Conservation (phyloP, 164 flowering plant genomes). For the Vitis amurensis region DNA sequence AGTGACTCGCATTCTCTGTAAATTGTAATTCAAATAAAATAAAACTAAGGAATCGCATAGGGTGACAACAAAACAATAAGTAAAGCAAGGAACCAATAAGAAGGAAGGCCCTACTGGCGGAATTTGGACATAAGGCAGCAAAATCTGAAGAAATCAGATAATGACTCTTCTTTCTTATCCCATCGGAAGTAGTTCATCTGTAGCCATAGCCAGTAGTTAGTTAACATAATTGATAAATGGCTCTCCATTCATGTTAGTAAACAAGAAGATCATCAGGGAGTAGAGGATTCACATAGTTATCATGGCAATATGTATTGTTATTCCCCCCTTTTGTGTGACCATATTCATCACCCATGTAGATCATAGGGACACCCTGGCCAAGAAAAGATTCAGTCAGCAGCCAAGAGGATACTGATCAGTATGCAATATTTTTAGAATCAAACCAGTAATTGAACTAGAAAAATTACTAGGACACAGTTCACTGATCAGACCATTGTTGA, state of each 20-base stretch:
- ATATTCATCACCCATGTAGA: slow-evolving; percentile 94
- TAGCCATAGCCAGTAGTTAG: slow-evolving; percentile 10
- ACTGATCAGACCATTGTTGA: too few species aligned
- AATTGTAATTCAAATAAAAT: background rate
- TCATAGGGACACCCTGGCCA: slow-evolving; percentile 93
- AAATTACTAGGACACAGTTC: too few species aligned
- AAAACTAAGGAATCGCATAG: background rate
- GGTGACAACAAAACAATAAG: background rate
- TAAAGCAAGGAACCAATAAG: slow-evolving; percentile 4
- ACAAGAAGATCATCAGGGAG: slow-evolving; percentile 6
- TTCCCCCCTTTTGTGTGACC: slow-evolving; percentile 98
- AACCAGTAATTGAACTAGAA: too few species aligned
- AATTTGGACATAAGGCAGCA: slow-evolving; percentile 77
- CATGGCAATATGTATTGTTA: slow-evolving; percentile 97
- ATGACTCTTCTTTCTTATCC: slow-evolving; percentile 83
- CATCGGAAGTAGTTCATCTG: slow-evolving; percentile 92
- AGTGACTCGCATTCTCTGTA: slow-evolving; percentile 90
- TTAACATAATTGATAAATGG: background rate
- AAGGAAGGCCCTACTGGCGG: slow-evolving; percentile 50
- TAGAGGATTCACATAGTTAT: slow-evolving; percentile 61
- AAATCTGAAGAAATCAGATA: slow-evolving; percentile 81
- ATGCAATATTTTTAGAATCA: too few species aligned
- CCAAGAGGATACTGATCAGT: background rate
- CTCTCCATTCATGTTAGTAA: background rate
- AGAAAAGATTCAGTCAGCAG: slow-evolving; percentile 15